These are phyloP conservation scores for Penicillium manginii DNA, from an alignment of 495 filamentous ascomycete species.

Conservation along the genomic window DNA sequence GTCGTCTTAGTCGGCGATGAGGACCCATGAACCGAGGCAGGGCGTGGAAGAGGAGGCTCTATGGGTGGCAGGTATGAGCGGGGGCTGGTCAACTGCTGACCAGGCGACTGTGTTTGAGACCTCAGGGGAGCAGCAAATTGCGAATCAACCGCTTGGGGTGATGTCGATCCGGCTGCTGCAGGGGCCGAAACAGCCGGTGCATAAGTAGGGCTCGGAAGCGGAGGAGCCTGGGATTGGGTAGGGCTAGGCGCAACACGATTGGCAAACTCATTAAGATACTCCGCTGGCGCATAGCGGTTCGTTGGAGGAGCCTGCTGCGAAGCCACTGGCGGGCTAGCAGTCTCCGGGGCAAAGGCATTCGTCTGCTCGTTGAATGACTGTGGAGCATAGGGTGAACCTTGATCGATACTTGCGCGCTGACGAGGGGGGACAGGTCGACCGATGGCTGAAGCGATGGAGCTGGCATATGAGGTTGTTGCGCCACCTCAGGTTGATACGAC, in stretches of 20 bases:
- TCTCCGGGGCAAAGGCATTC: slow-evolving; percentile 6
- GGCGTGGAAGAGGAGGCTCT: slow-evolving; percentile 63
- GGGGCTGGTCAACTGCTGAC: slow-evolving; percentile 55
- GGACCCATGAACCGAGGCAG: slow-evolving; percentile 68
- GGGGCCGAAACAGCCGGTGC: slow-evolving; percentile 12
- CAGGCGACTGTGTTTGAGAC: slow-evolving; percentile 87
- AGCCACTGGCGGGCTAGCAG: slow-evolving; percentile 11
- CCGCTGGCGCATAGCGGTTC: slow-evolving; percentile 44
- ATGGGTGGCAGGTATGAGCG: slow-evolving; percentile 48
- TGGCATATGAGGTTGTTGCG: slow-evolving; percentile 24
- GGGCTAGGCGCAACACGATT: slow-evolving; percentile 49
- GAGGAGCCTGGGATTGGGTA: slow-evolving; percentile 36
- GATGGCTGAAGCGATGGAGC: slow-evolving; percentile 34
- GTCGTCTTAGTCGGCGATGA: slow-evolving; percentile 50
- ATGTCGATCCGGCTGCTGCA: slow-evolving; percentile 36
- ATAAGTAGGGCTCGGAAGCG: slow-evolving; percentile 28
- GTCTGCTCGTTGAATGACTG: slow-evolving; percentile 13
- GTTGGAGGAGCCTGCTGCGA: slow-evolving; percentile 34
- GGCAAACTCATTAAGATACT: slow-evolving; percentile 59
- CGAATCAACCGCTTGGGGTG: slow-evolving; percentile 27
- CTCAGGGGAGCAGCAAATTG: slow-evolving; percentile 63
- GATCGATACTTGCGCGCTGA: slow-evolving; percentile 24
- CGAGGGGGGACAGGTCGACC: slow-evolving; percentile 31
- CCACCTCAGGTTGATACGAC: slow-evolving; percentile 39
- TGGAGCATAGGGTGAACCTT: slow-evolving; percentile 19